Evolutionary conservation across 2,329 filamentous ascomycete genomes (phyloP).

Genomic region (Bipolaris bicolor): DNA sequence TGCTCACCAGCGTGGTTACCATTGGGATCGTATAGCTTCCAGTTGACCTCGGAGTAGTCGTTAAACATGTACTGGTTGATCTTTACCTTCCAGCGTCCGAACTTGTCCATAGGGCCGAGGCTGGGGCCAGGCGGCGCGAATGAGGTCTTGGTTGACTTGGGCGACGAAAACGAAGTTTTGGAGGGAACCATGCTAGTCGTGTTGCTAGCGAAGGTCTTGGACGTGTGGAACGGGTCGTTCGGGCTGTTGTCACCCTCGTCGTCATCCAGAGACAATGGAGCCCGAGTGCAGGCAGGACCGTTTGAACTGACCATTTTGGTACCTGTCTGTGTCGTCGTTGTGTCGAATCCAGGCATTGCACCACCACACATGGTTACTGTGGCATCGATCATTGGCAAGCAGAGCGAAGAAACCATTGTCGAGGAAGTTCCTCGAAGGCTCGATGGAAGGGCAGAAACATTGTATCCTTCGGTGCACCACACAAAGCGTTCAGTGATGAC

Average conservation of each 20-base stretch:
- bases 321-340: slow-evolving; percentile 14
- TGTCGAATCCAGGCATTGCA: slow-evolving; percentile 14
- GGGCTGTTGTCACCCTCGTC: slow-evolving; percentile 36
- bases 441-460: slow-evolving; percentile 17
- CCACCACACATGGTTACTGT: slow-evolving; percentile 27
- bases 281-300: slow-evolving; percentile 27
- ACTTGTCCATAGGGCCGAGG: slow-evolving; percentile 12
- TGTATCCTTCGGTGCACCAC: slow-evolving; percentile 23
- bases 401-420: slow-evolving; percentile 24
- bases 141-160: not conserved
- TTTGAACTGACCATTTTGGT: slow-evolving; percentile 13
- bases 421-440: slow-evolving; percentile 12
- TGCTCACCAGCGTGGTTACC: slow-evolving; percentile 15
- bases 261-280: slow-evolving; percentile 36
- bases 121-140: slow-evolving; percentile 1
- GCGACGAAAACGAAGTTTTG: slow-evolving; percentile 1
- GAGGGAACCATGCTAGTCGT: slow-evolving; percentile 4
- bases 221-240: slow-evolving; percentile 10
- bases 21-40: slow-evolving; percentile 26
- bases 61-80: slow-evolving; percentile 21
- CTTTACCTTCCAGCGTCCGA: slow-evolving; percentile 20
- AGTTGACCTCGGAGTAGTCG: slow-evolving; percentile 15
- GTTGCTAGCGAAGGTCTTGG: slow-evolving; percentile 8
- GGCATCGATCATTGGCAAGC: slow-evolving; percentile 20
- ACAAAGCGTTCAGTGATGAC: slow-evolving; percentile 32